These are phyloP conservation scores for Castanospermum australe DNA, from an alignment of 306 rosid genomes.

Conservation along the genomic window DNA sequence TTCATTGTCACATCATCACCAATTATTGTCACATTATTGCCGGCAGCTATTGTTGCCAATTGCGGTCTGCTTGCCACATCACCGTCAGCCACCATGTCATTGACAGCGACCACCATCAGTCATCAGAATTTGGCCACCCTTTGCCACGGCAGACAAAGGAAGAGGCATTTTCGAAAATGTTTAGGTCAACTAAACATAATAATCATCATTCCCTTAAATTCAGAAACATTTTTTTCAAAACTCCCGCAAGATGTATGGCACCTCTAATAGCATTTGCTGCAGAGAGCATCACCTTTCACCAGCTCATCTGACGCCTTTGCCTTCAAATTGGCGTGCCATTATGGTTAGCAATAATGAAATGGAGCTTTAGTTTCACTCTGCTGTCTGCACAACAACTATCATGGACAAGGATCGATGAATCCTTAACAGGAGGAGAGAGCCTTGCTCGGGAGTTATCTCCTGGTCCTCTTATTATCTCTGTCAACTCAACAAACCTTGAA, in stretches of 20 bases:
- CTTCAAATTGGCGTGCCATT: not conserved
- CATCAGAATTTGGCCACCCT: no score
- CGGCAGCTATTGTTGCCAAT: no score
- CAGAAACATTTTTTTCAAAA: no score
- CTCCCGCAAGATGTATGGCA: not conserved
- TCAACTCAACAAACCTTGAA: conserved; percentile 49
- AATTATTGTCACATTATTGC: no score
- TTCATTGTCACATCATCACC: no score
- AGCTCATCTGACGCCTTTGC: not conserved
- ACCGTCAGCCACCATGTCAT: no score
- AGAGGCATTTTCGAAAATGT: no score
- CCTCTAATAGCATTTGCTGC: not conserved
- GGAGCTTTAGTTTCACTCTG: not conserved
- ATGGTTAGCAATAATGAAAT: not conserved
- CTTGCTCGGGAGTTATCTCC: conserved; percentile 60
- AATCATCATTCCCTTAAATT: no score
- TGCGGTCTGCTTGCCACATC: no score
- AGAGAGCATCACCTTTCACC: not conserved
- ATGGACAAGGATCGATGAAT: conserved; percentile 53
- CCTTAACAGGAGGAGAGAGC: conserved; percentile 55
- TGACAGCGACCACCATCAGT: no score
- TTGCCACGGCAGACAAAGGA: no score
- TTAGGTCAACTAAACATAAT: no score
- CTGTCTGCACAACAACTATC: not conserved
- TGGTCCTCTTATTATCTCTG: conserved; percentile 60